These are phyloP conservation scores for Trichoderma sp. DNA, from an alignment of 2,329 filamentous ascomycete species.

Conservation along the genomic window DNA sequence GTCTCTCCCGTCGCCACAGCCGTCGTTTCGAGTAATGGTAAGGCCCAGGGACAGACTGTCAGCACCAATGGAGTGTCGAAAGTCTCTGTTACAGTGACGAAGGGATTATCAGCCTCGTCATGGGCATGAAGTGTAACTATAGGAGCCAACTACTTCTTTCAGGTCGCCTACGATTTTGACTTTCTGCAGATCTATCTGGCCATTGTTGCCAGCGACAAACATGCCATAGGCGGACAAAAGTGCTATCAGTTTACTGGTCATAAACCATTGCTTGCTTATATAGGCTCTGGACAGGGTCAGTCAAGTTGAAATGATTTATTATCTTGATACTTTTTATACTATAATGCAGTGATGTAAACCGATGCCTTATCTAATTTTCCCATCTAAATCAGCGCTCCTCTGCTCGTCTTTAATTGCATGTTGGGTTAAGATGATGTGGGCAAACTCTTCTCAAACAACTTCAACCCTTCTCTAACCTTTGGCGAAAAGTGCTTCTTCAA, in stretches of 20 bases:
- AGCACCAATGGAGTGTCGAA: not conserved
- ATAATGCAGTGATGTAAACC: not conserved
- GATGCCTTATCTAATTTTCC: not conserved
- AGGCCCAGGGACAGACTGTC: not conserved
- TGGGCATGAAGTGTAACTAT: not conserved
- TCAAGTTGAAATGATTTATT: not conserved
- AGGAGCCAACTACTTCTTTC: not conserved
- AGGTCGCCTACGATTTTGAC: not conserved
- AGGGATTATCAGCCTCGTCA: constrained; percentile 2
- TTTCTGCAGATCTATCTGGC: not conserved
- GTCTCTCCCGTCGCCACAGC: not conserved
- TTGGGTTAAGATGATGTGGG: constrained; percentile 28
- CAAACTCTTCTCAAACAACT: constrained; percentile 66
- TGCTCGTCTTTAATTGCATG: not conserved
- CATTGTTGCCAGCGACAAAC: not conserved
- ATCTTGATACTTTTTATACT: not conserved
- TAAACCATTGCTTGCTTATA: not conserved
- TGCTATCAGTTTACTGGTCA: not conserved
- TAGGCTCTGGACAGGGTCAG: not conserved
- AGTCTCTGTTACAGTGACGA: not conserved
- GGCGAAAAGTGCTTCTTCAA: constrained; percentile 83
- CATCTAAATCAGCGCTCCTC: constrained; percentile 5
- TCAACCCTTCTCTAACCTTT: constrained; percentile 73
- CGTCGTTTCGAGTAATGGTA: not conserved
- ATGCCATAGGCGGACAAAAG: not conserved